These are phyloP conservation scores for Crinitomyces ghanaensis DNA, from an alignment of 805 yeast genomes.

Conservation along the genomic window DNA sequence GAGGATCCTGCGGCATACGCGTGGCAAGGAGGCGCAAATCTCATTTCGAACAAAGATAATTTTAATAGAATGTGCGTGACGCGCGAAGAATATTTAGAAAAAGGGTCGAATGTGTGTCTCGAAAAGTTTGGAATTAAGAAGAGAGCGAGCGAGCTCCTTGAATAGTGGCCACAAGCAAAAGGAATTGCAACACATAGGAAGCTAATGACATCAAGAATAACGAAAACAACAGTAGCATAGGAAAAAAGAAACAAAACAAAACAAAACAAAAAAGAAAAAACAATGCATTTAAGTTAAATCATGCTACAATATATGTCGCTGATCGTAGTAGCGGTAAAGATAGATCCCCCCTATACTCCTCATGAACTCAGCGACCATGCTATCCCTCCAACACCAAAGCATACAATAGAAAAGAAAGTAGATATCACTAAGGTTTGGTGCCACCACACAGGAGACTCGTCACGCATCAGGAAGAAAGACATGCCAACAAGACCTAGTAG, in stretches of 20 bases:
- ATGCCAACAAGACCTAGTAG: conserved; percentile 33
- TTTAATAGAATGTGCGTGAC: conserved; percentile 49
- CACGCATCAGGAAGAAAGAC: conserved; percentile 34
- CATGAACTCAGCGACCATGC: conserved; percentile 25
- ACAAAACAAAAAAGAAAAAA: not conserved
- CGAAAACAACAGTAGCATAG: not conserved
- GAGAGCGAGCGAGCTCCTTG: too few relatives aligned
- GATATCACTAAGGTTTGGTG: conserved; percentile 36
- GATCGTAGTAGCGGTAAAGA: too few relatives aligned
- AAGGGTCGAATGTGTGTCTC: conserved; percentile 55
- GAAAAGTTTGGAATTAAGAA: conserved; percentile 30
- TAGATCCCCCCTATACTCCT: too few relatives aligned
- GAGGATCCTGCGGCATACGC: conserved; percentile 35
- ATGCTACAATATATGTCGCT: too few relatives aligned
- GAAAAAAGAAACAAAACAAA: not conserved
- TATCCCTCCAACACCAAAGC: conserved; percentile 35
- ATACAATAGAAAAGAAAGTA: conserved; percentile 30
- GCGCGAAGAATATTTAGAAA: conserved; percentile 72
- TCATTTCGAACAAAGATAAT: conserved; percentile 28
- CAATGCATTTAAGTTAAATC: not conserved
- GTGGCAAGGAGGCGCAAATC: conserved; percentile 45
- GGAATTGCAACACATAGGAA: conserved; percentile 1
- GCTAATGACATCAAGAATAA: too few relatives aligned
- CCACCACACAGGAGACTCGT: conserved; percentile 28
- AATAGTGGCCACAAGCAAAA: not conserved